A percentile compares a stretch with the other conserved stretches of the same genome.
These are phyloP conservation scores for Globisporangium emineosum DNA, from an alignment of 352 stramenopile genomes.

Conservation along the genomic window DNA sequence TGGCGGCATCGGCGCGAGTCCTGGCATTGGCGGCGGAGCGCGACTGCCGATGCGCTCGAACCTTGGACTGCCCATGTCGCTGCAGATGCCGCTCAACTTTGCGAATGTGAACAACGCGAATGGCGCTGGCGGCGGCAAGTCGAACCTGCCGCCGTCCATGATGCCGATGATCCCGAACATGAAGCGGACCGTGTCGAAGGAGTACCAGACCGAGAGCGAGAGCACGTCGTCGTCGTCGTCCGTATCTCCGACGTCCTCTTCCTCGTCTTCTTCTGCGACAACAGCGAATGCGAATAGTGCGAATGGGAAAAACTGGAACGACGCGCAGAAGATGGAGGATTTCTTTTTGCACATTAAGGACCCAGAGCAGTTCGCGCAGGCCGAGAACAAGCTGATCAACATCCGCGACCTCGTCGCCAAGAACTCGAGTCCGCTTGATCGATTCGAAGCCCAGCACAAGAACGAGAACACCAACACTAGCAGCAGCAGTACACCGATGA, in stretches of 20 bases:
- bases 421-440: slow-evolving; percentile 22
- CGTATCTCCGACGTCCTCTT: slow-evolving; percentile 6
- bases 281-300: too few relatives aligned
- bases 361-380: slow-evolving; percentile 28
- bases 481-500: slow-evolving; percentile 6
- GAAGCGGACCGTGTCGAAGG: slow-evolving; percentile 13
- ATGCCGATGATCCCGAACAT: slow-evolving; percentile 20
- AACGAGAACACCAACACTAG: not conserved
- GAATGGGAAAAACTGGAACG: slow-evolving; percentile 27
- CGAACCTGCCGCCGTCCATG: not conserved
- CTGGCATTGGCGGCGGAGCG: slow-evolving; percentile 4
- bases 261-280: slow-evolving; percentile 2
- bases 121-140: not conserved
- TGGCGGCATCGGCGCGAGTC: slow-evolving; percentile 11
- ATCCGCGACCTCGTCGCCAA: slow-evolving; percentile 45
- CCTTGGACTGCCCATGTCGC: slow-evolving; percentile 17
- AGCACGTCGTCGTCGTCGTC: slow-evolving; percentile 22
- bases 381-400: slow-evolving; percentile 53
- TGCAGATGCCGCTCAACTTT: slow-evolving; percentile 23
- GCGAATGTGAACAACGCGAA: slow-evolving; percentile 5
- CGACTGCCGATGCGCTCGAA: slow-evolving; percentile 18
- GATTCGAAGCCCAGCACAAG: slow-evolving; percentile 9
- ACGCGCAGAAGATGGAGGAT: slow-evolving; percentile 52
- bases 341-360: slow-evolving; percentile 52
- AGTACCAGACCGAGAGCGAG: slow-evolving; percentile 4